phyloP scores from a whole-genome alignment of 169 alveolate species.

The Cryptosporidium viatorum region DNA sequence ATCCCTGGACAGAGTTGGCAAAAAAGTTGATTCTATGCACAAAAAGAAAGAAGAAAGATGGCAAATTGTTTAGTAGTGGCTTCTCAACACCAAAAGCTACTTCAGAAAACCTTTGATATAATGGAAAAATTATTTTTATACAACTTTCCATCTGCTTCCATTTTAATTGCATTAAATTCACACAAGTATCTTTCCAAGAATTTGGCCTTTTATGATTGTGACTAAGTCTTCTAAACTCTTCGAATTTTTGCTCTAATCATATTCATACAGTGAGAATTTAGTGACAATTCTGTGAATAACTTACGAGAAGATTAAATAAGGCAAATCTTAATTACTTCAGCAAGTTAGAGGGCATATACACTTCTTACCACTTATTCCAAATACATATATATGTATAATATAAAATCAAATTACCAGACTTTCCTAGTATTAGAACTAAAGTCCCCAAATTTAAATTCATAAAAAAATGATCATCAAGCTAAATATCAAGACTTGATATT shows the following conservation, averaged over 20 bases:
- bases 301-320: neutral
- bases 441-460: neutral
- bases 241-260: neutral
- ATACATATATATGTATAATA: neutral
- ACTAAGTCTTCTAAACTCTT: neutral
- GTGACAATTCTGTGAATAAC: neutral
- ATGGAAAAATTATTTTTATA: too few relatives aligned
- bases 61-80: slow-evolving; percentile 15
- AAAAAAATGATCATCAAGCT: too few relatives aligned
- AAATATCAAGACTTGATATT: neutral
- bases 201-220: neutral
- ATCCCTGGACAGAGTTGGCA: slow-evolving; percentile 73
- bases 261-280: neutral
- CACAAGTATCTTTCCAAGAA: neutral
- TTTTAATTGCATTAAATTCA: too few relatives aligned
- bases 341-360: slow-evolving; percentile 1
- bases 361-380: neutral
- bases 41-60: slow-evolving; percentile 67
- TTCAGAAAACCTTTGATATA: slow-evolving; percentile 21
- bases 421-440: slow-evolving; percentile 7
- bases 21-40: slow-evolving; percentile 68
- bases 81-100: slow-evolving; percentile 38
- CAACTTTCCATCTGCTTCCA: neutral
- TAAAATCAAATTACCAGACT: neutral
- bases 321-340: neutral